Conservation (phyloP, 352 stramenopile genomes). For the Phytophthora chlamydospora region DNA sequence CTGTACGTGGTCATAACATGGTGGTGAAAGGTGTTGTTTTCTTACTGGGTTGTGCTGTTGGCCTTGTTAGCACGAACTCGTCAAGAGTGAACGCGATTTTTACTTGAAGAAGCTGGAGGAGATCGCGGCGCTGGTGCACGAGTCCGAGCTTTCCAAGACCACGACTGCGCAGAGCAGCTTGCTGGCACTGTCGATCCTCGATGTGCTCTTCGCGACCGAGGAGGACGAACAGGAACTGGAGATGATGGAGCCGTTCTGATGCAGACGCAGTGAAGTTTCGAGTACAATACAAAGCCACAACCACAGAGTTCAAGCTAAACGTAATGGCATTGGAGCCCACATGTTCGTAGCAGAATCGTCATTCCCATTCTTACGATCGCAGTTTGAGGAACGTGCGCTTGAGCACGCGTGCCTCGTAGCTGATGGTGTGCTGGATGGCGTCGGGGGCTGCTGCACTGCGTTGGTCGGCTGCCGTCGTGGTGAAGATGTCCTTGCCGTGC, state of each 20-base stretch:
- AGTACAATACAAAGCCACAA: no score
- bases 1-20: background rate
- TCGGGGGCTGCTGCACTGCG: conserved; percentile 34
- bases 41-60: conserved; percentile 5
- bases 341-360: no score
- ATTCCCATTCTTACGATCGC: conserved; percentile 49
- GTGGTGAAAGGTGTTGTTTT: background rate
- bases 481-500: conserved; percentile 93
- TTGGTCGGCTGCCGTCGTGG: conserved; percentile 67
- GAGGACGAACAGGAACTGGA: conserved; percentile 38
- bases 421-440: conserved; percentile 86
- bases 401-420: conserved; percentile 92
- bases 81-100: conserved; percentile 95
- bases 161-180: conserved; percentile 37
- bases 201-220: conserved; percentile 77
- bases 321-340: no score
- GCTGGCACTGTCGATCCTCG: conserved; percentile 63
- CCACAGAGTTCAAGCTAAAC: no score
- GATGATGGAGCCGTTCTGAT: conserved; percentile 9
- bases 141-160: conserved; percentile 47
- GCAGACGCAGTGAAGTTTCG: background rate
- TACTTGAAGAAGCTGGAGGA: conserved; percentile 98
- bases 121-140: conserved; percentile 94
- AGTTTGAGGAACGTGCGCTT: conserved; percentile 96
- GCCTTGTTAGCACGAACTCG: conserved; percentile 58